Percentiles rank a stretch among this genome's conserved stretches.
Conservation (phyloP, 495 filamentous ascomycete species). For the Tirmania nivea region DNA sequence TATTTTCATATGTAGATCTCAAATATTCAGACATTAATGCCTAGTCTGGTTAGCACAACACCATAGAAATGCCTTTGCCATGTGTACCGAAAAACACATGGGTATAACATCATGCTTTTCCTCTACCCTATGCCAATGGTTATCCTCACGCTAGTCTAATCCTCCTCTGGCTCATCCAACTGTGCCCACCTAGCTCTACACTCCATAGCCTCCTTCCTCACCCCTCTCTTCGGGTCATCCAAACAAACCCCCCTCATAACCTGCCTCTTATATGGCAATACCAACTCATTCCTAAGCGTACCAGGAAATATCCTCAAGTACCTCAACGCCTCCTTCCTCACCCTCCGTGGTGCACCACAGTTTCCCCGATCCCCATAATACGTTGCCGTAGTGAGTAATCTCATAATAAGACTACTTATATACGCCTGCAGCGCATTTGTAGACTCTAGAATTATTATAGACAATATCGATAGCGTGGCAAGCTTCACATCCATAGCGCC, state of each 20-base stretch:
- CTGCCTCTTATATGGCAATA: constrained; percentile 35
- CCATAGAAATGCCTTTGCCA: too few relatives aligned
- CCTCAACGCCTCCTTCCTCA: constrained; percentile 31
- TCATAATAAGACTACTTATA: constrained; percentile 33
- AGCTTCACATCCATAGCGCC: constrained; percentile 32
- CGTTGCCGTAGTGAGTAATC: constrained; percentile 31
- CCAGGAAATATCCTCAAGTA: constrained; percentile 36
- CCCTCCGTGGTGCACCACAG: constrained; percentile 21
- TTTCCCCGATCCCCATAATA: constrained; percentile 3
- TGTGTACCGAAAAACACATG: too few relatives aligned
- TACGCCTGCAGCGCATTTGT: constrained; percentile 37
- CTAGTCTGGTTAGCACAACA: too few relatives aligned
- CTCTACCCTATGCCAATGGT: too few relatives aligned
- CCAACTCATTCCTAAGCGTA: constrained; percentile 23
- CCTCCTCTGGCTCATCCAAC: constrained; percentile 38
- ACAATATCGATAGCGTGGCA: constrained; percentile 39
- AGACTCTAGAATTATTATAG: constrained; percentile 35
- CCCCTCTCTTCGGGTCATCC: constrained; percentile 46
- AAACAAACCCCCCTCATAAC: constrained; percentile 32
- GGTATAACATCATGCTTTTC: too few relatives aligned
- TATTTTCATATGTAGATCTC: too few relatives aligned
- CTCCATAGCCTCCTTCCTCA: constrained; percentile 45
- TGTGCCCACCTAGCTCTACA: constrained; percentile 44
- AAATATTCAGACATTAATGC: too few relatives aligned
- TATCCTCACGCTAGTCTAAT: neutral